Evolutionary conservation across 108 stramenopile genomes (phyloP).

Genomic region (Chaetoceros muelleri): DNA sequence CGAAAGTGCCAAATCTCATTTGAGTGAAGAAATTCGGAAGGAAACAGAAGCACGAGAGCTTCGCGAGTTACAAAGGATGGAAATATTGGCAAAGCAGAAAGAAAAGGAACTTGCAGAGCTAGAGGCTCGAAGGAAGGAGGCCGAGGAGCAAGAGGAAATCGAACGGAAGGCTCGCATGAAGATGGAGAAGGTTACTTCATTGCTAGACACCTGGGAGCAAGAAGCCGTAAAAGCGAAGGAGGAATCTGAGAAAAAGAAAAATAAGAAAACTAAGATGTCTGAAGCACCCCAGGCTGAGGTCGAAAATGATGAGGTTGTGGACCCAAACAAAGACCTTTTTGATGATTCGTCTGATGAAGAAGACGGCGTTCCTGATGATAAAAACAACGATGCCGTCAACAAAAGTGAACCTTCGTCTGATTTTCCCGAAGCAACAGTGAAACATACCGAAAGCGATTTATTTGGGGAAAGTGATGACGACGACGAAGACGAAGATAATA

Average conservation of each 20-base stretch:
- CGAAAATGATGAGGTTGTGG: conserved; percentile 28
- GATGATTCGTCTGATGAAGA: conserved; percentile 32
- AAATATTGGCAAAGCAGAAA: conserved; percentile 48
- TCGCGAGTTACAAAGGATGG: conserved; percentile 54
- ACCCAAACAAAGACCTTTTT: conserved; percentile 17
- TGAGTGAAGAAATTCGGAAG: conserved; percentile 62
- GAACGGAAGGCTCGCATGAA: conserved; percentile 54
- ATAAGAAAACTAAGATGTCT: conserved; percentile 23
- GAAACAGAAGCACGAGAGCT: conserved; percentile 57
- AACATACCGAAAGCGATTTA: conserved; percentile 6
- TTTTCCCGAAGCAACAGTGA: conserved; percentile 37
- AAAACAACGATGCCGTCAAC: conserved; percentile 23
- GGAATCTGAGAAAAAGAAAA: conserved; percentile 30
- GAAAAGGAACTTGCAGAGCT: conserved; percentile 35
- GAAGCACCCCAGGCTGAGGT: conserved; percentile 27
- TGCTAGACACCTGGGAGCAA: conserved; percentile 60
- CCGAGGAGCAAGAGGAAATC: conserved; percentile 54
- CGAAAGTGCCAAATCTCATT: conserved; percentile 73
- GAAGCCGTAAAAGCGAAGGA: conserved; percentile 34
- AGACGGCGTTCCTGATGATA: conserved; percentile 34
- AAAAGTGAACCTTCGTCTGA: conserved; percentile 47
- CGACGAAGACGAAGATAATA: conserved; percentile 17
- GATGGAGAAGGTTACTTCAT: conserved; percentile 48
- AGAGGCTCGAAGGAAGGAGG: conserved; percentile 38
- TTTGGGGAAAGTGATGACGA: conserved; percentile 19